Base-by-base conservation (phyloP, 2,329 filamentous ascomycete species). In the Fusarium sp. region DNA sequence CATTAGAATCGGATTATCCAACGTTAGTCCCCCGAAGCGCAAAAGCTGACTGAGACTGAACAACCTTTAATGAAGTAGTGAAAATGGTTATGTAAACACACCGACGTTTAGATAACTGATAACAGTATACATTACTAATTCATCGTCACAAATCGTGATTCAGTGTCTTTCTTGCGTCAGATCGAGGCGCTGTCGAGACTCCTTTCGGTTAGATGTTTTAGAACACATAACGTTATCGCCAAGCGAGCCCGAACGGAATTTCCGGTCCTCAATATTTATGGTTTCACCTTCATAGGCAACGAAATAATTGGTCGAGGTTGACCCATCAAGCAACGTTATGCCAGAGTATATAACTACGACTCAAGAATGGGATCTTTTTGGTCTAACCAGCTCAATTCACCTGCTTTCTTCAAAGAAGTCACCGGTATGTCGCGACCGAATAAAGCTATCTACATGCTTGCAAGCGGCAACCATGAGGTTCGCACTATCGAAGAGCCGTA, bases 381-480 rank as follows among this genome's bases (percentile, higher is more conserved):
- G 3, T 14, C 3, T 5, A 33, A 7, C 1, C 22, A 16, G 7
- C 3, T 33, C 11, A 16, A 8, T 7, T 7, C 20, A 14, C 10
- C 1, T 18, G 8, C 35, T 28, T 11, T 54, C 16, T 8, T 13
- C 0, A 31, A 13, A 22, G 20, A 1, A 11, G 3, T 20, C 8
- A 6, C 0, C 11, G 10, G 9, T 4, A 68, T 68, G 63, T 24
- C 50, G 10, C 64, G 56, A 7, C 41, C 26, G 12, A 68, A 68
- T 13, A 68, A 55, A 35, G 65, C 64, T 9, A 68, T 68, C 2
- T 68, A 61, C 16, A 61, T 39, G 64, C 31, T 54, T 28, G 31
- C 55, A 0, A 2, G n/a, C 0, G 55, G 65, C 8, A 54, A 50
- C 1, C 64, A 68, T 61, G 65, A 68, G 4, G 8, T 61, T 0